Evolutionary conservation across 1,284 basidiomycete genomes (phyloP).

Genomic region (Melanopsichium pennsylvanicum): DNA sequence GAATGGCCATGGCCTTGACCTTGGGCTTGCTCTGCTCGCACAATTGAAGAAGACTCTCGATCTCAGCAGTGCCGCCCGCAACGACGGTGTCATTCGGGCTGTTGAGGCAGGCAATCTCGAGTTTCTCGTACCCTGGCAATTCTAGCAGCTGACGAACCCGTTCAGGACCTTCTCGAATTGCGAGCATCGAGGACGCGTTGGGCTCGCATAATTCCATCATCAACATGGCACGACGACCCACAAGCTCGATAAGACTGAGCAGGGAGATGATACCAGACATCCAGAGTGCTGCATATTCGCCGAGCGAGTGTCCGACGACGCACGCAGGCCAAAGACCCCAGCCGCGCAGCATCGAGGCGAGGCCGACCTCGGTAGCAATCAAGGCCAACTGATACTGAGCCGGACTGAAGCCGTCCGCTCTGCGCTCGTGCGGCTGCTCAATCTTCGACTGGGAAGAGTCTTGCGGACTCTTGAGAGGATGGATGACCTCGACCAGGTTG

Average conservation of each 20-base stretch:
- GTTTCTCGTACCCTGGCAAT: conserved; percentile 3
- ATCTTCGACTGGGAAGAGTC: neutral
- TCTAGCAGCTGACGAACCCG: conserved; percentile 20
- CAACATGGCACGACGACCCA: conserved; percentile 34
- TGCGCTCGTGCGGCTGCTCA: neutral
- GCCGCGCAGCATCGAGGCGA: conserved; percentile 23
- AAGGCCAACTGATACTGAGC: conserved; percentile 44
- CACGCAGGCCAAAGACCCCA: conserved; percentile 37
- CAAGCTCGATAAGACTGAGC: conserved; percentile 36
- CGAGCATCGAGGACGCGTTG: conserved; percentile 45
- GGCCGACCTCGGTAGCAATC: conserved; percentile 27
- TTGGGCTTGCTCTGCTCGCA: conserved; percentile 26
- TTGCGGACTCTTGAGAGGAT: neutral
- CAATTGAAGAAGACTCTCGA: conserved; percentile 17
- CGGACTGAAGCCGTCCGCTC: conserved; percentile 30
- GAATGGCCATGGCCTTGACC: conserved; percentile 42
- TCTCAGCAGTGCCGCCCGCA: conserved; percentile 23
- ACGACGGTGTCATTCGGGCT: conserved; percentile 44
- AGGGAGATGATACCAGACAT: conserved; percentile 29
- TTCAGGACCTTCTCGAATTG: conserved; percentile 17
- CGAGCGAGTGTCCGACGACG: conserved; percentile 46
- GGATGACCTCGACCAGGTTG: conserved; percentile 30
- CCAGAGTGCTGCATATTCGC: conserved; percentile 46
- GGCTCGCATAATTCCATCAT: conserved; percentile 41
- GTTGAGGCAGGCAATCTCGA: conserved; percentile 49